Evolutionary conservation across 345 rosid species (phyloP).

Genomic region (Brassica nigra): DNA sequence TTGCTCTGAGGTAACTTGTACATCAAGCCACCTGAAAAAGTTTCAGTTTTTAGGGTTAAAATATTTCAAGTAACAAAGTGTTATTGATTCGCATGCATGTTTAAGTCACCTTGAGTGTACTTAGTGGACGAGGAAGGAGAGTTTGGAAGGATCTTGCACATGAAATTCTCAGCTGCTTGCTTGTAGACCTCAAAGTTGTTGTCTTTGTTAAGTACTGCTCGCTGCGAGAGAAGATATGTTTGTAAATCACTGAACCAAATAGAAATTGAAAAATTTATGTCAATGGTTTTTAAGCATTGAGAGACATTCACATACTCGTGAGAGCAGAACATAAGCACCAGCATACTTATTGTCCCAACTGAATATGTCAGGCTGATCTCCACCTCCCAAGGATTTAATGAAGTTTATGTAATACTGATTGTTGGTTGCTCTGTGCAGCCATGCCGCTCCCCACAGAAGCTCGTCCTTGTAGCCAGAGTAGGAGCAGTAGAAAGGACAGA

Average conservation of each 20-base stretch:
- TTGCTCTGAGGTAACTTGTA: constrained; percentile 71
- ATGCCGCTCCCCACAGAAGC: constrained; percentile 84
- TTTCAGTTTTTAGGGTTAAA: background rate
- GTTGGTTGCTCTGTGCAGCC: constrained; percentile 81
- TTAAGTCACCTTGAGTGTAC: constrained; percentile 67
- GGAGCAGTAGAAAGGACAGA: constrained; percentile 87
- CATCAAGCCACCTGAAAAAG: constrained; percentile 67
- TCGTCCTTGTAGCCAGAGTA: constrained; percentile 94
- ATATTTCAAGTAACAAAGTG: background rate
- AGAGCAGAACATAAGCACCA: constrained; percentile 76
- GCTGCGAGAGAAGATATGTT: constrained; percentile 46
- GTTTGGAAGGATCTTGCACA: constrained; percentile 77
- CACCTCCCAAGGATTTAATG: constrained; percentile 65
- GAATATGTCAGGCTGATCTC: constrained; percentile 71
- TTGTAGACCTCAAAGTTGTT: constrained; percentile 58
- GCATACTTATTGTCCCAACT: constrained; percentile 94
- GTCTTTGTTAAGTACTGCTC: constrained; percentile 49
- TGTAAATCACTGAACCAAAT: constrained; percentile 38
- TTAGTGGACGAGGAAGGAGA: constrained; percentile 77
- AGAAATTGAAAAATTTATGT: background rate
- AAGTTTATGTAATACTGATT: constrained; percentile 54
- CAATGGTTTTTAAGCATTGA: background rate
- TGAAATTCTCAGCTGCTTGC: constrained; percentile 78
- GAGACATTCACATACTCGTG: constrained; percentile 58
- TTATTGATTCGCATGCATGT: background rate